phyloP scores from a whole-genome alignment of 1,284 basidiomycete species.

The Coriolopsis trogii region DNA sequence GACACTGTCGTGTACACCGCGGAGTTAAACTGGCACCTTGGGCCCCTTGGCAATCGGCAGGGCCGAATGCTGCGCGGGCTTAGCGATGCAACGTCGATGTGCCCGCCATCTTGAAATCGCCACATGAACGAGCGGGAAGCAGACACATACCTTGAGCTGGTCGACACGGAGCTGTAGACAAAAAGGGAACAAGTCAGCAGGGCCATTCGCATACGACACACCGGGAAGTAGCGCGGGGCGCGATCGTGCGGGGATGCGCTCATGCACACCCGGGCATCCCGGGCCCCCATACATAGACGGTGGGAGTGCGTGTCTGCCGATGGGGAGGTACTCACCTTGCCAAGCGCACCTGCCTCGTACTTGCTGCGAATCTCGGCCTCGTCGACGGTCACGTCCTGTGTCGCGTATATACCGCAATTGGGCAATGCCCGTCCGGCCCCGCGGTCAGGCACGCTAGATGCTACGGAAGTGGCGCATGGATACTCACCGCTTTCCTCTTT shows the following conservation, averaged over 20 bases:
- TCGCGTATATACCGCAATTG: conserved; percentile 10
- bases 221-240: conserved; percentile 14
- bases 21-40: conserved; percentile 15
- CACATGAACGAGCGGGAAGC: conserved; percentile 12
- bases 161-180: conserved; percentile 73
- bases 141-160: conserved; percentile 65
- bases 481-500: conserved; percentile 72
- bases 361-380: conserved; percentile 72
- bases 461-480: conserved; percentile 12
- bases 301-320: conserved; percentile 8
- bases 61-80: background rate
- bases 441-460: conserved; percentile 15
- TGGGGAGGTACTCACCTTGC: conserved; percentile 51
- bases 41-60: background rate
- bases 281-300: conserved; percentile 7
- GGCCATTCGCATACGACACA: conserved; percentile 7
- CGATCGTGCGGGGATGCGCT: background rate
- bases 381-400: conserved; percentile 58
- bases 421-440: conserved; percentile 4
- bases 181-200: conserved; percentile 19
- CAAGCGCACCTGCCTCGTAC: conserved; percentile 59
- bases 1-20: conserved; percentile 2
- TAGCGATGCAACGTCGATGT: conserved; percentile 1
- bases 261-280: conserved; percentile 9
- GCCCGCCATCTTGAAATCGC: conserved; percentile 4